Evolutionary conservation across 768 basidiomycete genomes (phyloP), one percentile per base, ranked within the genome.

Genomic region (Gautieria morchelliformis): DNA sequence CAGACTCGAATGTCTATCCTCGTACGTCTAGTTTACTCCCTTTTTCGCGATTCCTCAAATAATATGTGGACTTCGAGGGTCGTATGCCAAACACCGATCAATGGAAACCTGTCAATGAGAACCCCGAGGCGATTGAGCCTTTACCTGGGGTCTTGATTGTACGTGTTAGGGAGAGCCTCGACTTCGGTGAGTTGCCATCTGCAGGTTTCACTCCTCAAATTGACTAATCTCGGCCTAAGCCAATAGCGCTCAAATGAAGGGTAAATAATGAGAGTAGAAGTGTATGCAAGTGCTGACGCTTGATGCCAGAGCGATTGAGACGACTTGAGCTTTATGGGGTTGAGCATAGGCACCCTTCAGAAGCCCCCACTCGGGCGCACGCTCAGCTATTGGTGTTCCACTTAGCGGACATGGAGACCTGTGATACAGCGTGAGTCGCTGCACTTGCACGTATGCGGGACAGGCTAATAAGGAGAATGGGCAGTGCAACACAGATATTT

Each of bases 181-280:
- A 92, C 66, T 99, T 99, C 63, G 90, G 89, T 89, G 60, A 5
- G 81, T 70, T 37, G 8, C 49, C 10, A 15, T n/a, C 3, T 52
- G 30, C 19, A 12, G 9, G 50, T 3, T n/a, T 63, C 14, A 46
- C 48, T 35, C 39, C 39, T 52, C 59, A n/a, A 52, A 50, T 49
- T 56, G 19, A 48, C 39, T 7, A 24, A 44, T 48, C 24, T 20
- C 19, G 4, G 12, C 14, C 15, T 12, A 52, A 89, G 93, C 95
- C 12, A 99, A 99, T 67, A 94, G 94, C 20, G 89, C 93, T 37
- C 93, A 94, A 65, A 73, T 99, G 20, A 97, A 97, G 75, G 93
- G 87, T 82, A 63, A 35, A 67, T 53, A 22, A 32, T 15, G 56
- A 58, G 49, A 15, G 15, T 20, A 22, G 27, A 56, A 45, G 37